Base-by-base conservation (phyloP, 2,329 filamentous ascomycete genomes). In the Penicillium sp. region DNA sequence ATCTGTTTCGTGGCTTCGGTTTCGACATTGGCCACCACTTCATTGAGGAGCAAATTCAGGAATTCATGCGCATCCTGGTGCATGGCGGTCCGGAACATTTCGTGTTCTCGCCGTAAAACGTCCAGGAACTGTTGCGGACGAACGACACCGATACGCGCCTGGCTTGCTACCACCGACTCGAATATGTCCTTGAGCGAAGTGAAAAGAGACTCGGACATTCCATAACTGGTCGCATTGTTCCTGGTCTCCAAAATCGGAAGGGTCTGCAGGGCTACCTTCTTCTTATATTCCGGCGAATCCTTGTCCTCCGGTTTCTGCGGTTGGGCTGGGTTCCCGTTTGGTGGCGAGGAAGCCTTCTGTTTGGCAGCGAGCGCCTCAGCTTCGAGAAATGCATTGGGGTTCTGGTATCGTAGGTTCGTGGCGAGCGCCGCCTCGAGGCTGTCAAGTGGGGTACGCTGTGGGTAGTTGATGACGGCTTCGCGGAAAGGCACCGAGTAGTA, bases 21-120 rank as follows among this genome's bases (percentile, higher is more conserved):
- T 72, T 99, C 93, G 22, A 99, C 90, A 63, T 92, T 95, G 40
- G 90, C 82, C 44, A 99, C 92, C 29, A 99, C 88, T 66, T 95
- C 88, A 69, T 99, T 99, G n/a, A 99, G 77, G 2, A 99, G 79
- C 28, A 97, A 76, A 52, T 95, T 95, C 61, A 97, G 82, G 60
- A 99, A 99, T 66, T 99, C 93, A 69, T 99, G 93, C 1, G 93
- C 93, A 67, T 99, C 93, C 68, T 99, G 93, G 69, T 99, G 93
- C 88, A 96, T 95, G 3, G 91, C 88, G 33, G 90, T 92, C 50
- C 90, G 84, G 64, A 99, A 99, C 86, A 95, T 91, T 69, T 99
- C 93, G 67, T 99, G 95, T 62, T 97, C 89, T 55, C 88, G 83
- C 65, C 91, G 89, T 64, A 99, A 83, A 22, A 96, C 91, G 65